Evolutionary conservation across 2,329 filamentous ascomycete species (phyloP).

Genomic region (Alternaria solani): DNA sequence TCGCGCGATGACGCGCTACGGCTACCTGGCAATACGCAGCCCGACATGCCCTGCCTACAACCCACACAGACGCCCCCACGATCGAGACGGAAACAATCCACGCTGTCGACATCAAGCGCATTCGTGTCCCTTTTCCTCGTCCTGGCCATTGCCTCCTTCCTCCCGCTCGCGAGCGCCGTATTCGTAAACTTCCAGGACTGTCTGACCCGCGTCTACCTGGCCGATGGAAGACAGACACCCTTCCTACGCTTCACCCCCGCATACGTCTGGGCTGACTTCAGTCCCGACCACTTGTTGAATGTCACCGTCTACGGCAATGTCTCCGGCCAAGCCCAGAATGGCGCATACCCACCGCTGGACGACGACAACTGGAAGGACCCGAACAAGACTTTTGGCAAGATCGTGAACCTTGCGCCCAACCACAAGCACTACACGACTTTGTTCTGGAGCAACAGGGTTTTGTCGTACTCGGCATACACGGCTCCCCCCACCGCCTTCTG

Average conservation of each 20-base stretch:
- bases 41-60: constrained; percentile 37
- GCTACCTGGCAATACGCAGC: constrained; percentile 21
- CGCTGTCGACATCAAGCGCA: constrained; percentile 11
- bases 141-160: constrained; percentile 32
- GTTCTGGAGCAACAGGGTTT: constrained; percentile 72
- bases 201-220: constrained; percentile 63
- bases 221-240: constrained; percentile 64
- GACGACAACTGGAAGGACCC: constrained; percentile 68
- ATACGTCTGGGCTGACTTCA: constrained; percentile 76
- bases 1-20: constrained; percentile 29
- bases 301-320: constrained; percentile 93
- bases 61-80: constrained; percentile 43
- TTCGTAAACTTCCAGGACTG: constrained; percentile 87
- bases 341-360: constrained; percentile 66
- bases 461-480: constrained; percentile 77
- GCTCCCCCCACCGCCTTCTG: constrained; percentile 69
- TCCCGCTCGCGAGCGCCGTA: constrained; percentile 55
- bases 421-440: constrained; percentile 75
- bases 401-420: constrained; percentile 67
- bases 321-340: constrained; percentile 70
- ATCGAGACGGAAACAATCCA: constrained; percentile 36
- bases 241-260: constrained; percentile 82
- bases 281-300: constrained; percentile 70
- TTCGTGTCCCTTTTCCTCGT: constrained; percentile 35
- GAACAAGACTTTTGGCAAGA: constrained; percentile 76